Evolutionary conservation across 2,329 filamentous ascomycete species (phyloP).

Genomic region (Furcasterigmium sp.): DNA sequence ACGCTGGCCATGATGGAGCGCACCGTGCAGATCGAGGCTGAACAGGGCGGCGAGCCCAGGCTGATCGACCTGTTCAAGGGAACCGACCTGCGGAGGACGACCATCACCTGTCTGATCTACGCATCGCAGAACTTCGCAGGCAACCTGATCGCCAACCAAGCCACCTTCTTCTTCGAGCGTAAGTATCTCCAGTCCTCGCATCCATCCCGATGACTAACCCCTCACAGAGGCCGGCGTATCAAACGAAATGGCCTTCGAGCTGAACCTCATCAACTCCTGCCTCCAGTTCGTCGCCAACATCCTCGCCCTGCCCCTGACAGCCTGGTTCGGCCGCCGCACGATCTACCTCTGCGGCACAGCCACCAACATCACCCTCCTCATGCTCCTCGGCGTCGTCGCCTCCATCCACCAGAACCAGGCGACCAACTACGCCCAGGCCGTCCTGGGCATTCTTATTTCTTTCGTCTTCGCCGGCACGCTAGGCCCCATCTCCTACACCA

Average conservation of each 20-base stretch:
- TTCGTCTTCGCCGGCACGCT: slow-evolving; percentile 28
- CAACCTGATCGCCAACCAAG: slow-evolving; percentile 57
- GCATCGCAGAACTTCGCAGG: slow-evolving; percentile 55
- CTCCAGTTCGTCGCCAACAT: slow-evolving; percentile 26
- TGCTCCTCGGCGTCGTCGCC: slow-evolving; percentile 28
- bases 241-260: slow-evolving; percentile 14
- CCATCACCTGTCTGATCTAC: slow-evolving; percentile 53
- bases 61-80: slow-evolving; percentile 48
- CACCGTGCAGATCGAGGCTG: slow-evolving; percentile 45
- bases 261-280: slow-evolving; percentile 20
- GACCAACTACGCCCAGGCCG: slow-evolving; percentile 31
- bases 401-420: slow-evolving; percentile 22
- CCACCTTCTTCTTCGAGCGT: slow-evolving; percentile 52
- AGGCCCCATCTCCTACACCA: slow-evolving; percentile 30
- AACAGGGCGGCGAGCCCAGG: too few relatives aligned
- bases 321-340: slow-evolving; percentile 32
- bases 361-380: slow-evolving; percentile 25
- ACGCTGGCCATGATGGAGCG: slow-evolving; percentile 53
- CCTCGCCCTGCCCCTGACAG: slow-evolving; percentile 25
- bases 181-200: slow-evolving; percentile 20
- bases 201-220: too few relatives aligned
- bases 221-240: slow-evolving; percentile 15
- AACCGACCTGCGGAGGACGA: slow-evolving; percentile 46
- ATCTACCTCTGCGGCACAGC: slow-evolving; percentile 30
- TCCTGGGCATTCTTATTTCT: slow-evolving; percentile 31